Evolutionary conservation across 225 moss, liverwort and hornwort genomes (phyloP).

Genomic region (Marchantia polymorpha): DNA sequence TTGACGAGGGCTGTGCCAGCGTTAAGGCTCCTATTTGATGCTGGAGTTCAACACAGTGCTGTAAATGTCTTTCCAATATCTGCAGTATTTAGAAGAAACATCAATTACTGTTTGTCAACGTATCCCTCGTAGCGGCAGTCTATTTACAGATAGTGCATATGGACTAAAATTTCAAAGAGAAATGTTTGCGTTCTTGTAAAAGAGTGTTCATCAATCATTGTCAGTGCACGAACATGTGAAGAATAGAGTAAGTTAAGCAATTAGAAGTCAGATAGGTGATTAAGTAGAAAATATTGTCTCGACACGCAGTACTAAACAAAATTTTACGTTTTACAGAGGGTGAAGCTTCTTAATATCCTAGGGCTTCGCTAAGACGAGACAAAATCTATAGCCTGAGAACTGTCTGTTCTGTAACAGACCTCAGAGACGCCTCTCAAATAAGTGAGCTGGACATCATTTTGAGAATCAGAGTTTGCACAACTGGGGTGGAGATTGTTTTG

Average conservation of each 20-base stretch:
- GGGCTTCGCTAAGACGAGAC: background rate
- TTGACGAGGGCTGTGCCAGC: background rate
- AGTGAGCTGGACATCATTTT: slow-evolving; percentile 7
- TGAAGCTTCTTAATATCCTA: background rate
- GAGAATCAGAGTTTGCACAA: background rate
- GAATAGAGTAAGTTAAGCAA: background rate
- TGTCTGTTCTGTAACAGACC: slow-evolving; percentile 8
- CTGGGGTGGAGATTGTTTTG: background rate
- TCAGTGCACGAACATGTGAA: background rate
- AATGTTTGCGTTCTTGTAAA: background rate
- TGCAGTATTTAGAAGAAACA: background rate
- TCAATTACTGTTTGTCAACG: background rate
- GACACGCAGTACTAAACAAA: background rate
- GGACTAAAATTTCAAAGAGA: background rate
- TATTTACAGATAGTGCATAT: too few relatives aligned
- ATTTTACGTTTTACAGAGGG: background rate
- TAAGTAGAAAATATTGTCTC: background rate
- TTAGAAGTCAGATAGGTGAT: background rate
- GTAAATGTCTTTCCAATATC: slow-evolving; percentile 28
- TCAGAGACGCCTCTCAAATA: slow-evolving; percentile 32
- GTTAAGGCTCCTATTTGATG: slow-evolving; percentile 6
- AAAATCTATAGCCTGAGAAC: background rate
- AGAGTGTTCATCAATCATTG: background rate
- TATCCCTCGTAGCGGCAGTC: too few relatives aligned
- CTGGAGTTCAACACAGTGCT: slow-evolving; percentile 17